These are phyloP conservation scores for Blastobotrys muscicola DNA, from an alignment of 805 yeast genomes.

Conservation along the genomic window DNA sequence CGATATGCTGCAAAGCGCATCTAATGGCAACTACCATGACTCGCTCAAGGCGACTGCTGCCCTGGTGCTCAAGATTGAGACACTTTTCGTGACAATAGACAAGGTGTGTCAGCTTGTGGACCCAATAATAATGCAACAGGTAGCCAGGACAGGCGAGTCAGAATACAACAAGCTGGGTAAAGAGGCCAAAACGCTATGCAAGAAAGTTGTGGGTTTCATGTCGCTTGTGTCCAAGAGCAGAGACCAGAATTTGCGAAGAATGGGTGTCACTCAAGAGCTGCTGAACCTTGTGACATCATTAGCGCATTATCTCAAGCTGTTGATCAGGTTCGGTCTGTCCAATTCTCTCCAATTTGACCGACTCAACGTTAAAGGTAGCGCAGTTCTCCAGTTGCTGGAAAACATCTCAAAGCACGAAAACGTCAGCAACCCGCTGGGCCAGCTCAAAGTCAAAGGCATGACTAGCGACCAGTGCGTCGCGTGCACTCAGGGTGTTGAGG, in stretches of 20 bases:
- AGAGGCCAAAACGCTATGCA: constrained; percentile 80
- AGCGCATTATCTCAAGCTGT: constrained; percentile 83
- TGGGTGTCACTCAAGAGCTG: constrained; percentile 31
- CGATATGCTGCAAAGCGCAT: constrained; percentile 80
- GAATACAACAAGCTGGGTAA: constrained; percentile 23
- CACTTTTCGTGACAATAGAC: constrained; percentile 70
- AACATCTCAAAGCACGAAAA: constrained; percentile 40
- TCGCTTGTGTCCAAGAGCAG: constrained; percentile 59
- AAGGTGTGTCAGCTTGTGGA: constrained; percentile 28
- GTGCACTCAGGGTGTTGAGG: constrained; percentile 76
- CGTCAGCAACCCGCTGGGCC: constrained; percentile 22
- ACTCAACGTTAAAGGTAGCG: constrained; percentile 44
- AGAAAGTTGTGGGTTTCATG: constrained; percentile 82
- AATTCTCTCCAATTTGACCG: constrained; percentile 48
- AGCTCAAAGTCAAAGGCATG: constrained; percentile 22
- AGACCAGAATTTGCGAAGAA: constrained; percentile 13
- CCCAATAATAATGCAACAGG: constrained; percentile 10
- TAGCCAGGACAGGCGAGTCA: constrained; percentile 1
- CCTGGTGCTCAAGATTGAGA: constrained; percentile 63
- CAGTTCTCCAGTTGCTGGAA: constrained; percentile 53
- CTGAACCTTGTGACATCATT: constrained; percentile 78
- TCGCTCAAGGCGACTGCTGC: constrained; percentile 66
- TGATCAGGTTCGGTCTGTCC: constrained; percentile 71
- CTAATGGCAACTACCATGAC: constrained; percentile 55
- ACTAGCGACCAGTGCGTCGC: constrained; percentile 66